Conservation (phyloP, 768 basidiomycete species). For the Boletus bicolor region DNA sequence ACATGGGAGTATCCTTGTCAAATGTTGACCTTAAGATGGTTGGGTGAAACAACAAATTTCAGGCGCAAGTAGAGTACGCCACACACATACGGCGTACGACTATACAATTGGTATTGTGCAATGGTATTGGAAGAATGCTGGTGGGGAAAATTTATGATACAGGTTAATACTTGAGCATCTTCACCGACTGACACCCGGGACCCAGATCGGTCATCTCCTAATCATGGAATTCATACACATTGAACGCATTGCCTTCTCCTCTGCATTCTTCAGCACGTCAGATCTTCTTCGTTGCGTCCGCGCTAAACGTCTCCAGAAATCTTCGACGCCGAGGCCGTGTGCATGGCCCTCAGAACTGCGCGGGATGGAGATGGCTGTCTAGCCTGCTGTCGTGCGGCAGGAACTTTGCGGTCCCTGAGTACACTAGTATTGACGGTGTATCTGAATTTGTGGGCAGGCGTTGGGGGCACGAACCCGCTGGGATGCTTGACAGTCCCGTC, state of each 20-base stretch:
- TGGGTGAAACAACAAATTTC: neutral
- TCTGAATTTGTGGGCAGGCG: slow-evolving; percentile 37
- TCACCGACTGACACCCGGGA: neutral
- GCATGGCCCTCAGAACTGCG: slow-evolving; percentile 20
- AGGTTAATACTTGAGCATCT: neutral
- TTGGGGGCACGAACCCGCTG: slow-evolving; percentile 44
- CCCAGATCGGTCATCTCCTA: slow-evolving; percentile 4
- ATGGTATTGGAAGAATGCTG: neutral
- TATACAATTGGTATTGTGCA: neutral
- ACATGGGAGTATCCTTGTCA: too few relatives aligned
- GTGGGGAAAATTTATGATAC: neutral
- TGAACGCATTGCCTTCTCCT: slow-evolving; percentile 3
- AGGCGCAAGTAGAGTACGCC: neutral
- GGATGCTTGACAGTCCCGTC: slow-evolving; percentile 41
- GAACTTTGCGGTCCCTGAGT: slow-evolving; percentile 18
- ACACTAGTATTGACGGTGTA: slow-evolving; percentile 7
- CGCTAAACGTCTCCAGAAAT: slow-evolving; percentile 14
- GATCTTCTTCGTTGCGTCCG: slow-evolving; percentile 11
- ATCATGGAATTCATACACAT: slow-evolving; percentile 29
- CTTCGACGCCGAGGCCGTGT: slow-evolving; percentile 9
- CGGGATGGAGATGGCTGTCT: slow-evolving; percentile 15
- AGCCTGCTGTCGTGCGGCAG: slow-evolving; percentile 6
- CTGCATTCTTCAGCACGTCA: neutral
- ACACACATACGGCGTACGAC: neutral
- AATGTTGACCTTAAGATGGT: neutral